These are phyloP conservation scores for Termitomyces sp. DNA, from an alignment of 768 basidiomycete species.

Conservation along the genomic window DNA sequence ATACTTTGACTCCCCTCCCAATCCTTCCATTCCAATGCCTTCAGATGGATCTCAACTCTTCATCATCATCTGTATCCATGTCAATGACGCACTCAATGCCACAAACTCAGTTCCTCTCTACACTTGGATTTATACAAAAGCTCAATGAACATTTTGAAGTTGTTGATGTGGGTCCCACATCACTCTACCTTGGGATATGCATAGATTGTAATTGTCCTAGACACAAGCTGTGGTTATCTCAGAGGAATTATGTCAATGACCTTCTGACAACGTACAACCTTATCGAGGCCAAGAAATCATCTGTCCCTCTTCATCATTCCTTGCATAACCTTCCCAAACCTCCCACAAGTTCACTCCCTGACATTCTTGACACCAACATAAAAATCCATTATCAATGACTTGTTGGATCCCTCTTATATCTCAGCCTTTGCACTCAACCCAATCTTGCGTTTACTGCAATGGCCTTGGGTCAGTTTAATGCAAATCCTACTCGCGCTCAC, in stretches of 20 bases:
- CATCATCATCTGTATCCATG: neutral
- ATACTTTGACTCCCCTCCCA: neutral
- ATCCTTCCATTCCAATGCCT: slow-evolving; percentile 15
- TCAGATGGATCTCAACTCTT: slow-evolving; percentile 2
- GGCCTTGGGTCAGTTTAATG: slow-evolving; percentile 24
- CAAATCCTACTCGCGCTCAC: slow-evolving; percentile 24
- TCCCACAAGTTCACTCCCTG: neutral
- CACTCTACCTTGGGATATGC: neutral
- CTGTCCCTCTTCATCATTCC: neutral
- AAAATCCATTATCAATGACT: slow-evolving; percentile 10
- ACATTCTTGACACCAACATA: slow-evolving; percentile 4
- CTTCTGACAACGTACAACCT: slow-evolving; percentile 12
- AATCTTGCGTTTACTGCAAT: slow-evolving; percentile 6
- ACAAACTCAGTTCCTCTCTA: neutral
- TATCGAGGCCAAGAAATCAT: neutral
- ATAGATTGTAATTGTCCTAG: slow-evolving; percentile 6
- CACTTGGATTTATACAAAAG: neutral
- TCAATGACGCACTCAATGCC: neutral
- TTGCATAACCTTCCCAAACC: neutral
- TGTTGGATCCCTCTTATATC: slow-evolving; percentile 16
- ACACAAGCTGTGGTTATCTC: slow-evolving; percentile 12
- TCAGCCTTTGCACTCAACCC: slow-evolving; percentile 5
- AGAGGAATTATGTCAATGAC: slow-evolving; percentile 6
- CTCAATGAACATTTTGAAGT: neutral
- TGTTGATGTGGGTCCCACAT: neutral